These are phyloP conservation scores for Coemansia erecta DNA, from an alignment of 192 early-diverging fungal species.

Conservation along the genomic window DNA sequence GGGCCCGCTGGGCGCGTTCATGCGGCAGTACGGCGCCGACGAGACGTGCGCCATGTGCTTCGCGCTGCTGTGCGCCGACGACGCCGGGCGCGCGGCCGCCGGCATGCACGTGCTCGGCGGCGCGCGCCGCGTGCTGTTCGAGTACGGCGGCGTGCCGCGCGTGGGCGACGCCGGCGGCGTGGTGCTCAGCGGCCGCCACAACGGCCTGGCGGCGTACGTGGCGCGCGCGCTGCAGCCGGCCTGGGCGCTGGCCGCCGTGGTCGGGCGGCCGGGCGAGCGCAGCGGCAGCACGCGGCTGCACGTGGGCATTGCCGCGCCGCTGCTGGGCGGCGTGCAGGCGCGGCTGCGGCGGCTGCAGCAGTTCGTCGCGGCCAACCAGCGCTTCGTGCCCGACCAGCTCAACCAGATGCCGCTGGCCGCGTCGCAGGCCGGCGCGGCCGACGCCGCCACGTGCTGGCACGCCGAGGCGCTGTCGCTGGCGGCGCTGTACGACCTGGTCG, in stretches of 20 bases:
- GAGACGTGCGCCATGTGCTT: conserved; percentile 88
- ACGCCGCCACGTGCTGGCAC: conserved; percentile 54
- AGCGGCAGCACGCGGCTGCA: conserved; percentile 17
- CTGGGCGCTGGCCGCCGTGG: conserved; percentile 59
- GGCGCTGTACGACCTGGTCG: conserved; percentile 58
- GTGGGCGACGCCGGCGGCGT: conserved; percentile 37
- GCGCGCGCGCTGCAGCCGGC: conserved; percentile 68
- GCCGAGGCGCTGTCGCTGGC: conserved; percentile 61
- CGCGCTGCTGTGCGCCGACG: conserved; percentile 60
- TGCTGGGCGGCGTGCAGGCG: conserved; percentile 48
- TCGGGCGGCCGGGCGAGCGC: conserved; percentile 1
- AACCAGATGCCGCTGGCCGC: conserved; percentile 45
- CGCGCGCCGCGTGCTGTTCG: conserved; percentile 43
- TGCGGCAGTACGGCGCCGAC: conserved; percentile 58
- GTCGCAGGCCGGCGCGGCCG: conserved; percentile 6
- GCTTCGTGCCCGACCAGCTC: conserved; percentile 53
- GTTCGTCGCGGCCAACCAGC: conserved; percentile 50
- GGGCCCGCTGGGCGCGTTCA: conserved; percentile 52
- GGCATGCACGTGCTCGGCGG: conserved; percentile 33
- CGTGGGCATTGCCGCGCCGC: conserved; percentile 34
- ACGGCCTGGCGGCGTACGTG: conserved; percentile 76
- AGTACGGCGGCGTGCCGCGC: conserved; percentile 48
- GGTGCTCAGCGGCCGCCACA: conserved; percentile 66
- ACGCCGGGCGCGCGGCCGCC: conserved; percentile 1
- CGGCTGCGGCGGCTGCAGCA: conserved; percentile 49